Conservation (phyloP, 73 alveolate genomes). For the Tetrahymena borealis region DNA sequence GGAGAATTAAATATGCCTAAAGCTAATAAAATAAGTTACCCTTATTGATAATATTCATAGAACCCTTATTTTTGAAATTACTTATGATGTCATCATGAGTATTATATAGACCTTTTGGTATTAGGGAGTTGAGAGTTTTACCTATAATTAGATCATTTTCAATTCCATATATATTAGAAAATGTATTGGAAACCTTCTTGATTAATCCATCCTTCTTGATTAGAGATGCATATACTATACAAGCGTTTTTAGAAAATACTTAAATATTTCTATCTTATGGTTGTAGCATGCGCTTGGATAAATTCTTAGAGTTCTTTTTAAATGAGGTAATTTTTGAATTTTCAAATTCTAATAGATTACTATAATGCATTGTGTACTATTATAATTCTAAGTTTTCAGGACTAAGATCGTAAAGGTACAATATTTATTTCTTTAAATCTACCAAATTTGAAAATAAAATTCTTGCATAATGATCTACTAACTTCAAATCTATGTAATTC, state of each 20-base stretch:
- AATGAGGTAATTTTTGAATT: not conserved
- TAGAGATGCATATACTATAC: not conserved
- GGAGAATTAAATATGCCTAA: too few relatives aligned
- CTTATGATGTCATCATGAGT: not conserved
- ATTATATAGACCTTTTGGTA: not conserved
- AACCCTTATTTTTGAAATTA: not conserved
- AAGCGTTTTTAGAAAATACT: not conserved
- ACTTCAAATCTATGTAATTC: not conserved
- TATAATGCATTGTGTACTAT: not conserved
- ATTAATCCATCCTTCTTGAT: not conserved
- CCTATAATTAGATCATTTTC: not conserved
- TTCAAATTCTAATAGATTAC: not conserved
- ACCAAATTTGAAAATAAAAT: not conserved
- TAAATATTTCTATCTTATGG: not conserved
- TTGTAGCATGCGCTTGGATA: not conserved
- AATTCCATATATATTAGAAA: not conserved
- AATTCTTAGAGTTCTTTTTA: not conserved
- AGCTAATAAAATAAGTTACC: too few relatives aligned
- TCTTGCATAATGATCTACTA: not conserved
- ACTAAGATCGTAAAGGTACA: not conserved
- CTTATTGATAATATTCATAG: not conserved
- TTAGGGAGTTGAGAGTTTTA: not conserved
- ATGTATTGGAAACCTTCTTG: not conserved
- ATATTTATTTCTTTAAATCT: not conserved
- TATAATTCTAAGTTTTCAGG: not conserved